Percentiles rank a stretch among this genome's conserved stretches.
Evolutionary conservation across 2,329 filamentous ascomycete species (phyloP).

Genomic region (Fusarium haematococcum): DNA sequence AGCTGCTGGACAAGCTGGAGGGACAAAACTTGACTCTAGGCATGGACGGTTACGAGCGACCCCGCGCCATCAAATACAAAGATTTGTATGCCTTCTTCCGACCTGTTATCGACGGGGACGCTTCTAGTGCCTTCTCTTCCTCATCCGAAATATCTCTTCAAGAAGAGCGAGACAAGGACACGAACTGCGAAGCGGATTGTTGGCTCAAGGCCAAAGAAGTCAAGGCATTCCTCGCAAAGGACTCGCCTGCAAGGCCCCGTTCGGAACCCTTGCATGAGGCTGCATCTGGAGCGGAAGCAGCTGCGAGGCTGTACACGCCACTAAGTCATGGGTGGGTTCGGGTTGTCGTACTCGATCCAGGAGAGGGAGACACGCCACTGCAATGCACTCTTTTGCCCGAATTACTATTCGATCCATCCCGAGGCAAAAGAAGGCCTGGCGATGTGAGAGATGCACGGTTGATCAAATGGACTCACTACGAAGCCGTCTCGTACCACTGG

Average conservation of each 20-base stretch:
- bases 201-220: neutral
- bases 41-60: neutral
- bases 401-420: neutral
- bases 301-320: neutral
- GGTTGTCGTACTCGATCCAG: neutral
- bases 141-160: neutral
- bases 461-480: neutral
- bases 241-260: neutral
- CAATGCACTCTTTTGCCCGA: neutral
- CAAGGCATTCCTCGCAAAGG: neutral
- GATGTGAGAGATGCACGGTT: neutral
- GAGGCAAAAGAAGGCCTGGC: neutral
- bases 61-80: neutral
- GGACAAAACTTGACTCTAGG: neutral
- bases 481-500: neutral
- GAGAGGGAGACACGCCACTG: neutral
- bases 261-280: neutral
- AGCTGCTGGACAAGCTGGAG: neutral
- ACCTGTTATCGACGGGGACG: neutral
- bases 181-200: neutral
- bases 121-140: neutral
- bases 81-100: neutral
- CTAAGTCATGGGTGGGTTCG: neutral
- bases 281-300: neutral
- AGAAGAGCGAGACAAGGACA: neutral